These are phyloP conservation scores for Xerocomus potaroensis DNA, from an alignment of 768 basidiomycete species.

Conservation along the genomic window DNA sequence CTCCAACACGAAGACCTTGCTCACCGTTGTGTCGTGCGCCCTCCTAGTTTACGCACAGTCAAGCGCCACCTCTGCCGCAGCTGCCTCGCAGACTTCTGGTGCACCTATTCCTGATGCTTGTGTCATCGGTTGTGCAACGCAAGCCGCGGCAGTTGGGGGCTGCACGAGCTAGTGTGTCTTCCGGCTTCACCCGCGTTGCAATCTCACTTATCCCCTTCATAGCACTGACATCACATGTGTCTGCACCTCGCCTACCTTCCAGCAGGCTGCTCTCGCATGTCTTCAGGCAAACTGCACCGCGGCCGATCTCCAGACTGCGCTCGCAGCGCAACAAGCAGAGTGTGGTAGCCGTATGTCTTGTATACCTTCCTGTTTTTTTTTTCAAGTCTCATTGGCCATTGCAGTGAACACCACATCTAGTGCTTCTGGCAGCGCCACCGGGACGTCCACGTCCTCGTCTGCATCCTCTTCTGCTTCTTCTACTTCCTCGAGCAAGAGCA, in stretches of 20 bases:
- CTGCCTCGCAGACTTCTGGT: constrained; percentile 1
- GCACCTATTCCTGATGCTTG: constrained; percentile 9
- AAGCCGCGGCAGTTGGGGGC: neutral
- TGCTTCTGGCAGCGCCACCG: no score
- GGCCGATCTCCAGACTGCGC: constrained; percentile 30
- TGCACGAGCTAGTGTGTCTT: constrained; percentile 19
- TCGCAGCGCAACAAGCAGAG: constrained; percentile 26
- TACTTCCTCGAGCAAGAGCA: constrained; percentile 3
- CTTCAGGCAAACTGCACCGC: constrained; percentile 33
- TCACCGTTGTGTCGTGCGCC: constrained; percentile 10
- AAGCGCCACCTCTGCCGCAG: neutral
- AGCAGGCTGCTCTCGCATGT: constrained; percentile 30
- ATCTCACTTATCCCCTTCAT: neutral
- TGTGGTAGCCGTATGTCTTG: constrained; percentile 27
- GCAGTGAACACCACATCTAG: no score
- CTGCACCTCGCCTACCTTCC: constrained; percentile 38
- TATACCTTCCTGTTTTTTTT: neutral
- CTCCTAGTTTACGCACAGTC: constrained; percentile 24
- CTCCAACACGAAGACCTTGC: constrained; percentile 17
- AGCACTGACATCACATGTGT: constrained; percentile 40
- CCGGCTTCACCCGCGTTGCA: neutral
- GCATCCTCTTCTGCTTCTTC: neutral
- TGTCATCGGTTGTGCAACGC: constrained; percentile 3
- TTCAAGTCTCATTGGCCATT: no score
- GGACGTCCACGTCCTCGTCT: neutral